These are phyloP conservation scores for Penicillium roqueforti DNA, from an alignment of 495 filamentous ascomycete species.

Conservation along the genomic window DNA sequence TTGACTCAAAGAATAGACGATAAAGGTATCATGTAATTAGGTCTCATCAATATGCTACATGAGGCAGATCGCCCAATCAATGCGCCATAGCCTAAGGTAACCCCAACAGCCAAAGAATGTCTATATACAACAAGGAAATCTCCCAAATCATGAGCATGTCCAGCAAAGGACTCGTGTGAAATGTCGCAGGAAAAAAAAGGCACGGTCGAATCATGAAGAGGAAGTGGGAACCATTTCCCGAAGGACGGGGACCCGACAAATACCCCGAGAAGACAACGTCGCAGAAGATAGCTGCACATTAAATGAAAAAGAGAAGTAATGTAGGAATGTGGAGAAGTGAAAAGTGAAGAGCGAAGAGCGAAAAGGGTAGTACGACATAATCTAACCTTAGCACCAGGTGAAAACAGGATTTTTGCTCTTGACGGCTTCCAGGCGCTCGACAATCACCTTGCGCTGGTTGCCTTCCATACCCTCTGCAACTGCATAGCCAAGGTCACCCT, in stretches of 20 bases:
- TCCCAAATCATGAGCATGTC: constrained; percentile 27
- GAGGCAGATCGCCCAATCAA: constrained; percentile 27
- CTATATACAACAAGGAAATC: constrained; percentile 31
- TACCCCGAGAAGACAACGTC: constrained; percentile 12
- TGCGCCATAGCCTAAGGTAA: constrained; percentile 24
- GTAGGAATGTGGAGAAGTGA: constrained; percentile 11
- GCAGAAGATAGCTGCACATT: constrained; percentile 20
- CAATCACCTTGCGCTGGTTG: constrained; percentile 86
- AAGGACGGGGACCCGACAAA: background rate
- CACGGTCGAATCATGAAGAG: constrained; percentile 1
- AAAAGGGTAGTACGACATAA: background rate
- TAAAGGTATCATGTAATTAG: constrained; percentile 32
- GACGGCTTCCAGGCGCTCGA: constrained; percentile 90
- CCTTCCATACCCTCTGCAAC: constrained; percentile 92
- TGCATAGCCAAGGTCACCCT: constrained; percentile 91
- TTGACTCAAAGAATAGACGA: constrained; percentile 3
- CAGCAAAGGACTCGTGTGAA: constrained; percentile 11
- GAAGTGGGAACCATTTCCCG: background rate
- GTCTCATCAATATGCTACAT: constrained; percentile 36
- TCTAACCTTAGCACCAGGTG: constrained; percentile 76
- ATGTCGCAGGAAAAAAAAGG: constrained; percentile 8
- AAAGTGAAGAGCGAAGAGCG: background rate
- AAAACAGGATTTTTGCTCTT: constrained; percentile 95
- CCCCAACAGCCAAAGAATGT: constrained; percentile 26
- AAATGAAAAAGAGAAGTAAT: constrained; percentile 16